Conservation (phyloP, 2,329 filamentous ascomycete species). For the Exophiala spinifera region DNA sequence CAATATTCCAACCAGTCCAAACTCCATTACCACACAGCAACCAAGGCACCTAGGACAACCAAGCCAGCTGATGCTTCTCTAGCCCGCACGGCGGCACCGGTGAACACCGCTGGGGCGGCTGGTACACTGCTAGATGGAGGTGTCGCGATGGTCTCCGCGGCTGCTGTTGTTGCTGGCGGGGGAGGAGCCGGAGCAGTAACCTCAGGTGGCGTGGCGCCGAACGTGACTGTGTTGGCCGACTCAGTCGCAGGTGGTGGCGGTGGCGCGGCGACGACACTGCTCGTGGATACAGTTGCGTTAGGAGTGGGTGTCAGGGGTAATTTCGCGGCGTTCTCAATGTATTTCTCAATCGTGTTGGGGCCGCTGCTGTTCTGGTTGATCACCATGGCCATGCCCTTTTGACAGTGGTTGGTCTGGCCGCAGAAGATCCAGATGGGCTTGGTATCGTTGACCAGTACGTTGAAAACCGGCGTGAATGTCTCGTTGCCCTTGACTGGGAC, state of each 20-base stretch:
- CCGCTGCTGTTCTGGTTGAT: slow-evolving; percentile 53
- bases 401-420: slow-evolving; percentile 70
- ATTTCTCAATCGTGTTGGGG: slow-evolving; percentile 28
- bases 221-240: background rate
- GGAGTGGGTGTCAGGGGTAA: slow-evolving; percentile 13
- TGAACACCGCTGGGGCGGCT: slow-evolving; percentile 24
- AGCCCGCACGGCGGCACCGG: slow-evolving; percentile 18
- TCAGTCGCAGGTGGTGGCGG: background rate
- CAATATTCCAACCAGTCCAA: background rate
- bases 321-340: slow-evolving; percentile 23
- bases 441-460: slow-evolving; percentile 64
- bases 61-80: slow-evolving; percentile 14
- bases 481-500: slow-evolving; percentile 52
- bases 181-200: slow-evolving; percentile 4
- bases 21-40: slow-evolving; percentile 23
- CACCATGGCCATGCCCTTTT: slow-evolving; percentile 71
- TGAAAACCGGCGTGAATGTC: slow-evolving; percentile 64
- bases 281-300: background rate
- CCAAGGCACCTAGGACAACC: slow-evolving; percentile 19
- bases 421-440: slow-evolving; percentile 79
- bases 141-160: slow-evolving; percentile 2
- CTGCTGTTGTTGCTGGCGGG: slow-evolving; percentile 3
- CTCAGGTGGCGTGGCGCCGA: slow-evolving; percentile 1
- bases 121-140: slow-evolving; percentile 9
- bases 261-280: slow-evolving; percentile 2